Conservation (phyloP, 129 eudicot species). For the Ambrosia artemisiifolia region DNA sequence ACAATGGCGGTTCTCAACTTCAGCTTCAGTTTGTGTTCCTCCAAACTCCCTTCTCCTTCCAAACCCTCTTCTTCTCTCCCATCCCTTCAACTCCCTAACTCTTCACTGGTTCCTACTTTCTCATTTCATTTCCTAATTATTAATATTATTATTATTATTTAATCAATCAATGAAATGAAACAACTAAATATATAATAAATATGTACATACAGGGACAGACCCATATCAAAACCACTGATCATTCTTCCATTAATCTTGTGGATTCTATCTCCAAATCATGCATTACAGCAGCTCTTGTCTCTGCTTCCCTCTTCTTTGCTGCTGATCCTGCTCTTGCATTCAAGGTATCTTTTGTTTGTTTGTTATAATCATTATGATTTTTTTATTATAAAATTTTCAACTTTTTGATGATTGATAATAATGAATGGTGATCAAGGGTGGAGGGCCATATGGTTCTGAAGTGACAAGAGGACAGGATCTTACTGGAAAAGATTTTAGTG, state of each 20-base stretch:
- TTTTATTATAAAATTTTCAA: no score
- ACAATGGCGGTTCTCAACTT: slow-evolving; percentile 76
- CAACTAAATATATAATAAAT: neutral
- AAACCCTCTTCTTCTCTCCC: slow-evolving; percentile 24
- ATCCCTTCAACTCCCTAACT: slow-evolving; percentile 17
- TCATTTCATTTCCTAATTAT: neutral
- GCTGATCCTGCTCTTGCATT: slow-evolving; percentile 89
- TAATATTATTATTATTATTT: slow-evolving; percentile 9
- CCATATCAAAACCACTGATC: slow-evolving; percentile 13
- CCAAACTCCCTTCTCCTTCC: slow-evolving; percentile 41
- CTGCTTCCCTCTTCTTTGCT: slow-evolving; percentile 82
- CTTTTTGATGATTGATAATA: neutral
- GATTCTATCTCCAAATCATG: slow-evolving; percentile 59
- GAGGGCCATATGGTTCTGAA: slow-evolving; percentile 93
- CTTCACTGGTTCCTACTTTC: slow-evolving; percentile 14
- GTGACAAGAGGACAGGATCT: slow-evolving; percentile 98
- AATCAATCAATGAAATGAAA: no score
- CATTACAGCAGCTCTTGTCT: slow-evolving; percentile 64
- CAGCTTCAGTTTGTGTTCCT: slow-evolving; percentile 38
- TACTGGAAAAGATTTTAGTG: slow-evolving; percentile 89
- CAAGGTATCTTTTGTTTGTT: slow-evolving; percentile 43
- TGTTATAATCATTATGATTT: neutral
- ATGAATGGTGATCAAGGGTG: slow-evolving; percentile 55
- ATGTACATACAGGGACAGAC: slow-evolving; percentile 30
- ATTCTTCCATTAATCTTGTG: slow-evolving; percentile 26